phyloP scores from a whole-genome alignment of 179 eudicot genomes.

The Amaranthus tricolor region DNA sequence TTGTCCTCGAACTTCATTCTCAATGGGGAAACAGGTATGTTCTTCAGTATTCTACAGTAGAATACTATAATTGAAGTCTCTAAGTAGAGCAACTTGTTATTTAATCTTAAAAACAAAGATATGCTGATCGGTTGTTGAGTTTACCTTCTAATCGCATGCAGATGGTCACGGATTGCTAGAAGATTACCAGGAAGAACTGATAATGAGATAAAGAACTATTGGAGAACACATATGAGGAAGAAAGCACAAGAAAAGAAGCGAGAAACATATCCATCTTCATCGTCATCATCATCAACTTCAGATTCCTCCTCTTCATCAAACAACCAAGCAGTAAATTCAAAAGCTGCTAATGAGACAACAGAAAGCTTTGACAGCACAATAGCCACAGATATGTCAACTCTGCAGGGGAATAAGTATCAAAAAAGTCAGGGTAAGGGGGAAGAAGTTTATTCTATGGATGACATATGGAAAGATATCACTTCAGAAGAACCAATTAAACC shows the following conservation, averaged over 20 bases:
- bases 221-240: constrained; percentile 97
- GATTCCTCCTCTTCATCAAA: constrained; percentile 43
- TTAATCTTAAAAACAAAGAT: neutral
- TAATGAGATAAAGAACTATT: constrained; percentile 92
- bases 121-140: neutral
- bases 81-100: neutral
- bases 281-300: constrained; percentile 47
- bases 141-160: constrained; percentile 24
- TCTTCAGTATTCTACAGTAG: constrained; percentile 10
- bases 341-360: constrained; percentile 28
- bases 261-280: constrained; percentile 44
- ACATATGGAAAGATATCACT: constrained; percentile 86
- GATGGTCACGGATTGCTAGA: constrained; percentile 92
- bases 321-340: constrained; percentile 35
- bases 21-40: constrained; percentile 91
- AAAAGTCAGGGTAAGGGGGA: constrained; percentile 25
- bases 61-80: neutral
- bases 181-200: constrained; percentile 94
- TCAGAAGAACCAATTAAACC: constrained; percentile 49
- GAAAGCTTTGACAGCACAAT: constrained; percentile 44
- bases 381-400: constrained; percentile 31
- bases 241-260: constrained; percentile 80
- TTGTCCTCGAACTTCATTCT: constrained; percentile 72
- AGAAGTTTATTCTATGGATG: constrained; percentile 65
- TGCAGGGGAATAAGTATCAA: constrained; percentile 28